Base-by-base conservation (phyloP, 2,329 filamentous ascomycete genomes). In the Stagonosporopsis tanaceti region DNA sequence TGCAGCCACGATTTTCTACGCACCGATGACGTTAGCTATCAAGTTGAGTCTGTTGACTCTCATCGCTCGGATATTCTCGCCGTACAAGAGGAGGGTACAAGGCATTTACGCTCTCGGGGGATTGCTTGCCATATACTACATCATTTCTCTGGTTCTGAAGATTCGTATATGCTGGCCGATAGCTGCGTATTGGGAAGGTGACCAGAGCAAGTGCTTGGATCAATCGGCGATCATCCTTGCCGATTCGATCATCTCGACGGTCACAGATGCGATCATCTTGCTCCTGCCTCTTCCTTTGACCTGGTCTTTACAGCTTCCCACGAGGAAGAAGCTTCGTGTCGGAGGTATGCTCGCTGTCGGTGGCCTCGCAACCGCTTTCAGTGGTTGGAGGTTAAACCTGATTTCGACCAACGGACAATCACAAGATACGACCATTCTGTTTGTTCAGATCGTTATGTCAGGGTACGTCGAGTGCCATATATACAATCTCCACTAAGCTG, bases 211-310 rank as follows among this genome's bases (percentile, higher is more conserved):
- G 12, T 78, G 76, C 52, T 60, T 78, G 17, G 62, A 76, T 17
- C 68, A 75, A 39, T 54, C 64, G 5, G 66, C 65, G 24, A 42
- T 78, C 6, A 78, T 77, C 53, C 63, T 73, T 3, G 65, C 69
- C 9, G 76, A 78, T 39, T 65, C 72, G 1, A 58, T 67, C 12
- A 55, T 76, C 12, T 73, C 69, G 39, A 68, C 74, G 14, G 34
- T 76, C 6, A 76, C 72, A 22, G 76, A 78, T 51, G 52, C 73
- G 24, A 62, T 74, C 35, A 73, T 77, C 17, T 62, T 78, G 25
- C 14, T 75, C 8, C 50, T 79, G 6, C 76, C 76, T 2, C 62
- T 77, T 8, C 66, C 72, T 0, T 54, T 78, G 42, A 68, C 69
- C 1, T 75, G 69, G 70, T 64, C 59, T 0, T 54, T 78, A 30